Percentiles rank a stretch among this genome's conserved stretches.
phyloP scores from a whole-genome alignment of 2,329 filamentous ascomycete species.

The Fusarium secorum region DNA sequence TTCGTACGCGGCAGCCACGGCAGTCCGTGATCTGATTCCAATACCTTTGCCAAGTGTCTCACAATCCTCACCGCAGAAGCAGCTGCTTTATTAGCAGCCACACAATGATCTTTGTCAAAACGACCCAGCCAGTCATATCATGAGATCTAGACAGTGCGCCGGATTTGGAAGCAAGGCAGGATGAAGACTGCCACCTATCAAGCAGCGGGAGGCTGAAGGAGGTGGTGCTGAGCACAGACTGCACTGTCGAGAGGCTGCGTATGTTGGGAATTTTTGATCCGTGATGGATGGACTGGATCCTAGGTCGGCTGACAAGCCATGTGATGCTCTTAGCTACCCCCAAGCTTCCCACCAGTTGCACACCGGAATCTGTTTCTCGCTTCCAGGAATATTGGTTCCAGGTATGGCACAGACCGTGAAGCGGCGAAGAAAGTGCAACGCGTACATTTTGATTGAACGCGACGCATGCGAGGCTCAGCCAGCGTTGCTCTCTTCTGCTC shows the following conservation, averaged over 20 bases:
- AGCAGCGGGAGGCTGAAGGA: conserved; percentile 20
- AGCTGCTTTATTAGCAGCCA: conserved; percentile 24
- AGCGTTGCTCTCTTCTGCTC: conserved; percentile 17
- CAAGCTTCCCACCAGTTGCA: conserved; percentile 5
- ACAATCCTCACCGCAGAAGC: conserved; percentile 7
- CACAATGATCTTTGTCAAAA: conserved; percentile 12
- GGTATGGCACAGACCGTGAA: neutral
- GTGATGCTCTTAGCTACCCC: conserved; percentile 32
- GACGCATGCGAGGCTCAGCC: conserved; percentile 38
- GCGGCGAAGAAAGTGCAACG: conserved; percentile 14
- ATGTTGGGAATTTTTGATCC: conserved; percentile 20
- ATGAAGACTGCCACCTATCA: conserved; percentile 10
- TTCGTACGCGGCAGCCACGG: neutral
- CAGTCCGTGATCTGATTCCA: conserved; percentile 2
- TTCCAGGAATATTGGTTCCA: conserved; percentile 1
- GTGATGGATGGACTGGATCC: conserved; percentile 22
- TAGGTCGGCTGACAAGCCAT: conserved; percentile 43
- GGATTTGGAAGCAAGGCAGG: conserved; percentile 16
- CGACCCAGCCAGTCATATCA: conserved; percentile 23
- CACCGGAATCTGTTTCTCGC: conserved; percentile 22
- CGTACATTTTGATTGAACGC: conserved; percentile 23
- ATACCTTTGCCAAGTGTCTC: conserved; percentile 28
- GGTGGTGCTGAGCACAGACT: conserved; percentile 27
- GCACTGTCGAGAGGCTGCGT: conserved; percentile 10
- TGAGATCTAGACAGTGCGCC: conserved; percentile 27